These are phyloP conservation scores for Vinca minor DNA, from an alignment of 257 asterid species.

Conservation along the genomic window DNA sequence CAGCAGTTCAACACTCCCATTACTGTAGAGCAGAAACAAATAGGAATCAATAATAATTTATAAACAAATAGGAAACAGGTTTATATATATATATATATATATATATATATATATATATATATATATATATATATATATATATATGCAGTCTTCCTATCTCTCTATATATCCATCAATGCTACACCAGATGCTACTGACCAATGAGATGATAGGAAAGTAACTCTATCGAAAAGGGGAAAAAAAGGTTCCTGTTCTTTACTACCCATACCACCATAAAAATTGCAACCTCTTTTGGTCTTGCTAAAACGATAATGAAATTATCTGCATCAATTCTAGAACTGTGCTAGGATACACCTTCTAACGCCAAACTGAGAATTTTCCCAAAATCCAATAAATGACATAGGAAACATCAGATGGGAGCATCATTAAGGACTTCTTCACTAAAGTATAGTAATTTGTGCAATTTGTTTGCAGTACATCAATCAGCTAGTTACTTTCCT, in stretches of 20 bases:
- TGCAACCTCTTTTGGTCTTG: too few species aligned
- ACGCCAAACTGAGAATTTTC: neutral
- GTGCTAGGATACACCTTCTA: neutral
- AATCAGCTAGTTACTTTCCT: neutral
- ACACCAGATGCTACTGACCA: neutral
- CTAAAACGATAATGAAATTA: neutral
- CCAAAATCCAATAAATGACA: neutral
- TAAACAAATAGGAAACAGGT: too few species aligned
- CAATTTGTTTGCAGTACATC: neutral
- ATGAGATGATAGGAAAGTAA: too few species aligned
- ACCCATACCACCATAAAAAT: too few species aligned
- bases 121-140: too few species aligned
- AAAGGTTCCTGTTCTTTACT: too few species aligned
- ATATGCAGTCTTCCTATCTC: too few species aligned
- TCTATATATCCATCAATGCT: neutral
- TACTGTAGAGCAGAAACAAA: conserved; percentile 42
- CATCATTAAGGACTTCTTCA: neutral
- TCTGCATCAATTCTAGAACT: neutral
- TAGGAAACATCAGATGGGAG: neutral
- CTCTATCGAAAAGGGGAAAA: too few species aligned
- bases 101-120: too few species aligned
- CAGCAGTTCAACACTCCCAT: conserved; percentile 72
- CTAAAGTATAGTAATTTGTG: neutral
- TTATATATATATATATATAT: too few species aligned
- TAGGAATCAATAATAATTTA: neutral